phyloP scores from a whole-genome alignment of 768 basidiomycete species.

The Coprinopsis strossmayeri region DNA sequence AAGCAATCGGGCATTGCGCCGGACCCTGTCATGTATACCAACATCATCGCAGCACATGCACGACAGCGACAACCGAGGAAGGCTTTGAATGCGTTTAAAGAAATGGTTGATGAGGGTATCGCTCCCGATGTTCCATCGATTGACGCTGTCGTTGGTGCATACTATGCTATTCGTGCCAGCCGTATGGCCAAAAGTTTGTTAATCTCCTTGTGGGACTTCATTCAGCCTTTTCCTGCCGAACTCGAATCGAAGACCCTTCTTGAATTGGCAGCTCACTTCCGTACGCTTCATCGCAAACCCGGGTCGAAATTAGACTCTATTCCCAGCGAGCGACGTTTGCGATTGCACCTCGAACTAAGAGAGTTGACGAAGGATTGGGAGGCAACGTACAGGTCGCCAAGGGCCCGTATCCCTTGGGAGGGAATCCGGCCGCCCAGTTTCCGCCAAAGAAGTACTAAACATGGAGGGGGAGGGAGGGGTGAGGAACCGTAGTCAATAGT shows the following conservation, averaged over 20 bases:
- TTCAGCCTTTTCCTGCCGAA: conserved; percentile 53
- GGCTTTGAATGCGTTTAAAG: conserved; percentile 50
- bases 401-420: too few species aligned
- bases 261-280: conserved; percentile 5
- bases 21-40: conserved; percentile 68
- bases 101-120: conserved; percentile 57
- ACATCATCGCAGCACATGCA: conserved; percentile 67
- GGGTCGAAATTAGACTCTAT: neutral
- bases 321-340: neutral
- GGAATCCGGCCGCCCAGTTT: too few species aligned
- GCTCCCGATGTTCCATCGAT: conserved; percentile 66
- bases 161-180: conserved; percentile 50
- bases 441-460: too few species aligned
- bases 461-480: neutral
- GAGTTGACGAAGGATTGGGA: conserved; percentile 1
- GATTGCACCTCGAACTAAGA: neutral
- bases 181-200: conserved; percentile 47
- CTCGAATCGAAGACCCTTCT: conserved; percentile 21
- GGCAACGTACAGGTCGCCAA: too few species aligned
- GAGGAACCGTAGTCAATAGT: neutral
- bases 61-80: conserved; percentile 47
- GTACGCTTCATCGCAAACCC: neutral
- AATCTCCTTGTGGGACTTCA: conserved; percentile 55
- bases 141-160: conserved; percentile 65
- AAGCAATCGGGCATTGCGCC: conserved; percentile 43